Percentiles rank a stretch among this genome's conserved stretches.
Evolutionary conservation across 2,329 filamentous ascomycete genomes (phyloP).

Genomic region (Cytospora schulzeri): DNA sequence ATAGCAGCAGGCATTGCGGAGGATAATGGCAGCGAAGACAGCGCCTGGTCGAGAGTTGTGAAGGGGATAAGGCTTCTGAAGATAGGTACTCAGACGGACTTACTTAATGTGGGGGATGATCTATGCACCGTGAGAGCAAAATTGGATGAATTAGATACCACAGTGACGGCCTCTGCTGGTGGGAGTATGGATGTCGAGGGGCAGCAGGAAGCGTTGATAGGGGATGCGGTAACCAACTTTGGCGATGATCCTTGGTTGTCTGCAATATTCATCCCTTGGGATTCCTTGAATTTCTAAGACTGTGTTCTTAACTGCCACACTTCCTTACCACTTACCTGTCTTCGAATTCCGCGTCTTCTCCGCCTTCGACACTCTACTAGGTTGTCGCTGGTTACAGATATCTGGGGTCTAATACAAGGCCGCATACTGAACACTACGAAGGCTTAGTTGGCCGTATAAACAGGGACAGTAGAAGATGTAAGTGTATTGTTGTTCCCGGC

Average conservation of each 20-base stretch:
- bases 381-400: no score
- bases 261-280: constrained; percentile 26
- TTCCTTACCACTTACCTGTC: no score
- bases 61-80: constrained; percentile 9
- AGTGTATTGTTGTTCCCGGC: background rate
- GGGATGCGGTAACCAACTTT: constrained; percentile 18
- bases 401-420: background rate
- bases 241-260: constrained; percentile 27
- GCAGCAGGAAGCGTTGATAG: constrained; percentile 7
- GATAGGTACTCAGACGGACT: constrained; percentile 7
- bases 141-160: background rate
- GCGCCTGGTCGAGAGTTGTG: constrained; percentile 4
- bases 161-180: background rate
- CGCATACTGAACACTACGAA: background rate
- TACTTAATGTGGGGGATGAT: background rate
- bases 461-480: background rate
- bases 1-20: constrained; percentile 4
- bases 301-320: no score
- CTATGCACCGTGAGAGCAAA: background rate
- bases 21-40: constrained; percentile 18
- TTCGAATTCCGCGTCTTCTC: background rate
- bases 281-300: constrained; percentile 23
- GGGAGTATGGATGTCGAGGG: constrained; percentile 13
- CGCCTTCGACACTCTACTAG: background rate
- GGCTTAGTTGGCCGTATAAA: background rate